phyloP scores from a whole-genome alignment of 1,284 basidiomycete species.

The Neonothopanus nambi region DNA sequence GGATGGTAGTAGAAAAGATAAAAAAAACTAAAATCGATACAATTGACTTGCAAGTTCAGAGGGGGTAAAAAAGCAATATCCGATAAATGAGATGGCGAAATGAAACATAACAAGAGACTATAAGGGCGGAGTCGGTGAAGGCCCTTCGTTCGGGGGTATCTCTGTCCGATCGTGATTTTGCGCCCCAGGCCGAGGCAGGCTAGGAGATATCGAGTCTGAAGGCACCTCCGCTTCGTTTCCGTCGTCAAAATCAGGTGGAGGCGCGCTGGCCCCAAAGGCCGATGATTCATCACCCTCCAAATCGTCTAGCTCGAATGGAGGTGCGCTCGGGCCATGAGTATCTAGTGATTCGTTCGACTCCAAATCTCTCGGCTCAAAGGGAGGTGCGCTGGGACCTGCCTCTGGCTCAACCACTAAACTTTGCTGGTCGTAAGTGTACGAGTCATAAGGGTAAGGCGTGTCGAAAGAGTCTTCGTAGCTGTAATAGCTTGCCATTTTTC shows the following conservation, averaged over 20 bases:
- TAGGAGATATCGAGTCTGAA: not conserved
- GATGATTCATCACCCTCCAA: conserved; percentile 5
- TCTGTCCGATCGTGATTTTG: not conserved
- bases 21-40: too few relatives aligned
- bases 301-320: conserved; percentile 22
- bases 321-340: conserved; percentile 22
- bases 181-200: not conserved
- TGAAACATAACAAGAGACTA: too few relatives aligned
- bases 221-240: not conserved
- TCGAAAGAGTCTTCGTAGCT: conserved; percentile 36
- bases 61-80: too few relatives aligned
- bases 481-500: conserved; percentile 36
- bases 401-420: conserved; percentile 33
- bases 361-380: conserved; percentile 33
- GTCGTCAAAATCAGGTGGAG: not conserved
- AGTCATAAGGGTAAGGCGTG: not conserved
- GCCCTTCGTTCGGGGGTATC: too few relatives aligned
- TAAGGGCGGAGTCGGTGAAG: too few relatives aligned
- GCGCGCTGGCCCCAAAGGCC: not conserved
- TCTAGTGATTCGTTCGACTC: conserved; percentile 3
- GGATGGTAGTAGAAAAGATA: too few relatives aligned
- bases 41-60: too few relatives aligned
- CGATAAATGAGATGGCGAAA: too few relatives aligned
- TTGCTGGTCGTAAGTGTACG: conserved; percentile 36
- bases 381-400: conserved; percentile 43